Evolutionary conservation across 2,329 filamentous ascomycete species (phyloP), one percentile per base, ranked within the genome.

Genomic region (Leptographium wingfieldii): DNA sequence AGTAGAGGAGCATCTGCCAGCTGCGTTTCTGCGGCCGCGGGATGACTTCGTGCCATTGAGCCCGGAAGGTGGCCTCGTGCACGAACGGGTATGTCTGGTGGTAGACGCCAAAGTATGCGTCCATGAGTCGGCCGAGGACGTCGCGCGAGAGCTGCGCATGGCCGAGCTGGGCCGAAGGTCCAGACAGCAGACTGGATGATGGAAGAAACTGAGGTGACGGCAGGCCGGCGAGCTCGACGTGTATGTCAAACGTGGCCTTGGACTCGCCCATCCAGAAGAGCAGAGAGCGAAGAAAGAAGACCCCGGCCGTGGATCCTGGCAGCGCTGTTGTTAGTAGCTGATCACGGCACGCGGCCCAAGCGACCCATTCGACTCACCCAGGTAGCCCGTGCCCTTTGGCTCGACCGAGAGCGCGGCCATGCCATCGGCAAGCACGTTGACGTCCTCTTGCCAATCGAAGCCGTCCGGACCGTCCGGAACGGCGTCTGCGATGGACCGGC

Each of bases 361-460:
- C 6, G 9, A 35, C 5, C 9, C 5, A 10, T 10, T 10, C 33
- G 6, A 51, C 22, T 48, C 43, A 59, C 58, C 58, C 14, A 60
- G 35, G 27, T 60, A 60, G 2, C 59, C 59, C 1, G 59, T 60
- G 3, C 59, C 59, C 29, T 35, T 57, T n/a, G 59, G 59, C 55
- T 60, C 59, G 16, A 60, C 59, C 5, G 59, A 60, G 9, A 60
- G 48, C 1, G 59, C 59, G 1, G 59, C 59, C 59, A 60, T 60
- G 12, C 59, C 59, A n/a, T 60, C 59, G 59, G 59, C 59, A 1
- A 60, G 59, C 48, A 54, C 59, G 27, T 48, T 60, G 46, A 49
- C 54, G 16, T 60, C 59, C n/a, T 60, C 59, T 27, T 60, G 59
- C 59, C 59, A 60, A 55, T 60, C 59, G 22, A 57, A 60, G 5